phyloP scores from a whole-genome alignment of 164 flowering plant genomes.

The Vitis cinerea region DNA sequence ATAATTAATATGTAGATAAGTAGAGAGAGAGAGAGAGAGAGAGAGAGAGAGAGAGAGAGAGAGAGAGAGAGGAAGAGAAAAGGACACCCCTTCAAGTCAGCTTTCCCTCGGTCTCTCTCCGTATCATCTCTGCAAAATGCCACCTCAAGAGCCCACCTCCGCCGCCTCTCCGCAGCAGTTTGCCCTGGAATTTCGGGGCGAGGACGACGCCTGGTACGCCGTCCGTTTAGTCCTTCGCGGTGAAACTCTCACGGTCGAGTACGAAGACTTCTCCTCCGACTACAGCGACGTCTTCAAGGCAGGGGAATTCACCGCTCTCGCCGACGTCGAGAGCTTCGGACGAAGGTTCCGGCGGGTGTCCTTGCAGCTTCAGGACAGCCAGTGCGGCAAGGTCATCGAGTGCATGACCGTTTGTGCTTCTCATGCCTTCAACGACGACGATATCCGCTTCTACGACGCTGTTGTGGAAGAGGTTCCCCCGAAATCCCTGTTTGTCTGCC shows the following conservation, averaged over 20 bases:
- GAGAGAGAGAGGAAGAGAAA: no score
- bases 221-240: slow-evolving; percentile 19
- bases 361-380: slow-evolving; percentile 47
- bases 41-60: no score
- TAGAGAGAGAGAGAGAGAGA: no score
- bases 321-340: slow-evolving; percentile 26
- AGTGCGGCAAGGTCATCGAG: slow-evolving; percentile 28
- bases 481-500: no score
- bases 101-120: no score
- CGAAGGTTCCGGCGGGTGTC: slow-evolving; percentile 41
- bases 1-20: no score
- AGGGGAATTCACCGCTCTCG: slow-evolving; percentile 17
- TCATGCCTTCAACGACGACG: slow-evolving; percentile 8
- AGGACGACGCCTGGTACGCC: slow-evolving; percentile 59
- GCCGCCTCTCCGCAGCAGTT: no score
- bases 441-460: slow-evolving; percentile 53
- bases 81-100: no score
- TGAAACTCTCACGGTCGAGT: slow-evolving; percentile 31
- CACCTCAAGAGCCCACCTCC: no score
- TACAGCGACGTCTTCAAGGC: slow-evolving; percentile 18
- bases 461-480: slow-evolving; percentile 28
- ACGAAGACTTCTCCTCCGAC: slow-evolving; percentile 12
- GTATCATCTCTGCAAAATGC: no score
- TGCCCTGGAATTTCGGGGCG: slow-evolving; percentile 35
- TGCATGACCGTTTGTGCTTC: slow-evolving; percentile 43